phyloP scores from a whole-genome alignment of 2,329 filamentous ascomycete genomes.

The Colletotrichum gloeosporioides region DNA sequence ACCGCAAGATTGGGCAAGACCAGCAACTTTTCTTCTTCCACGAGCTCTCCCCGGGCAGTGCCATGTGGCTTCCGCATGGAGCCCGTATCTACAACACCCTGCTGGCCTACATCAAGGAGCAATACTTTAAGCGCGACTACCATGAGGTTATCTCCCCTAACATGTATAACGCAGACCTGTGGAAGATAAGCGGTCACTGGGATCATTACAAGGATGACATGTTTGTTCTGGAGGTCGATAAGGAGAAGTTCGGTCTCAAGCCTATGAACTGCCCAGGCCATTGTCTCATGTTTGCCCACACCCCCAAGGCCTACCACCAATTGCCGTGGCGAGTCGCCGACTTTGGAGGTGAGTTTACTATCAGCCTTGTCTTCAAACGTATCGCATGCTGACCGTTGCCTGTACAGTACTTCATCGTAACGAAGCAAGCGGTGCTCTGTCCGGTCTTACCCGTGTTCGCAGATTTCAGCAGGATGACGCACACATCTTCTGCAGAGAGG shows the following conservation, averaged over 20 bases:
- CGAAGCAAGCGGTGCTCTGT: constrained; percentile 90
- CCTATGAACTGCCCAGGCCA: constrained; percentile 99
- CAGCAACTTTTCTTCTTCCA: constrained; percentile 99
- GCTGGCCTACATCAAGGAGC: constrained; percentile 77
- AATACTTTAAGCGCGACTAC: constrained; percentile 94
- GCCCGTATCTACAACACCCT: constrained; percentile 93
- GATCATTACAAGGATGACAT: constrained; percentile 88
- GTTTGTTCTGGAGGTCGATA: constrained; percentile 75
- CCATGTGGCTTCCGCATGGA: constrained; percentile 92
- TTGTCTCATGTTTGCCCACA: constrained; percentile 84
- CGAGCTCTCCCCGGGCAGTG: constrained; percentile 88
- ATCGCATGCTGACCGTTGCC: background rate
- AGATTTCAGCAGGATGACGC: constrained; percentile 97
- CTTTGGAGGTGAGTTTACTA: constrained; percentile 70
- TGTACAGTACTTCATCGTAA: constrained; percentile 77
- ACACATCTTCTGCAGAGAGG: constrained; percentile 91
- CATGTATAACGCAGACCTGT: constrained; percentile 92
- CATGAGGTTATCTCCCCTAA: constrained; percentile 92
- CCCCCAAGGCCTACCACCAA: constrained; percentile 86
- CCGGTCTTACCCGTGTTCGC: constrained; percentile 88
- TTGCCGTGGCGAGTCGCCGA: constrained; percentile 92
- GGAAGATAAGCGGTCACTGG: constrained; percentile 97
- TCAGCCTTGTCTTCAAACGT: background rate
- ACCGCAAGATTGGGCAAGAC: constrained; percentile 90
- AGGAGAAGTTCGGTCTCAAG: constrained; percentile 80